Conservation (phyloP, 208 protist species). For the Leishmania martiniquensis region DNA sequence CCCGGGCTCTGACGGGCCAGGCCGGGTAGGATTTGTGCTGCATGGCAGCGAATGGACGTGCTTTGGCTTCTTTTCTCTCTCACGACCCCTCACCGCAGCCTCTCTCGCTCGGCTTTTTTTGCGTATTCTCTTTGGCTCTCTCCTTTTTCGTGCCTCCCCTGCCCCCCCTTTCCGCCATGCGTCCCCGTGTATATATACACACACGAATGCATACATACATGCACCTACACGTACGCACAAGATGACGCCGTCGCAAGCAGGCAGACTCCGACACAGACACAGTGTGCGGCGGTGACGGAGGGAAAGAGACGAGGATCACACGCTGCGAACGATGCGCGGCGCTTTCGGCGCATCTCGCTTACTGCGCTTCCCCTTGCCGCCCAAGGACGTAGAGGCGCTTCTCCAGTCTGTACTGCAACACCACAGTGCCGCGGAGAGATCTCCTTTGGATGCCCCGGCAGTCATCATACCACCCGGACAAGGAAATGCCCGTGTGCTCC, state of each 20-base stretch:
- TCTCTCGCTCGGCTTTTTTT: not conserved
- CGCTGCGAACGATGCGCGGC: slow-evolving; percentile 3
- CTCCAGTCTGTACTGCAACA: slow-evolving; percentile 12
- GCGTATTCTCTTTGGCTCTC: too few relatives aligned
- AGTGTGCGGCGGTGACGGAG: not conserved
- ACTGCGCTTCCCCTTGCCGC: slow-evolving; percentile 4
- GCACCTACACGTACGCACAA: not conserved
- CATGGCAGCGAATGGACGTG: not conserved
- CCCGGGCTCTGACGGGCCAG: not conserved
- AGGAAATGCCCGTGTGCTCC: not conserved
- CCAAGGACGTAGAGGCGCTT: not conserved
- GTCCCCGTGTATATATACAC: not conserved
- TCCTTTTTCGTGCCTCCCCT: too few relatives aligned
- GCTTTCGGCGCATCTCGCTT: slow-evolving; percentile 5
- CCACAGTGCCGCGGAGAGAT: not conserved
- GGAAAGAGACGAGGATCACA: not conserved
- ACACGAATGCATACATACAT: not conserved
- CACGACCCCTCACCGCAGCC: not conserved
- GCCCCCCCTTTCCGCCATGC: not conserved
- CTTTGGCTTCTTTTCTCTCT: not conserved
- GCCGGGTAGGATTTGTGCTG: not conserved
- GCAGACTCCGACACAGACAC: not conserved
- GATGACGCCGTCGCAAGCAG: not conserved
- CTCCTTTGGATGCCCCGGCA: not conserved
- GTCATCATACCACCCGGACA: not conserved